These are phyloP conservation scores for Helotiales sp. DNA, from an alignment of 2,329 filamentous ascomycete genomes.

Conservation along the genomic window DNA sequence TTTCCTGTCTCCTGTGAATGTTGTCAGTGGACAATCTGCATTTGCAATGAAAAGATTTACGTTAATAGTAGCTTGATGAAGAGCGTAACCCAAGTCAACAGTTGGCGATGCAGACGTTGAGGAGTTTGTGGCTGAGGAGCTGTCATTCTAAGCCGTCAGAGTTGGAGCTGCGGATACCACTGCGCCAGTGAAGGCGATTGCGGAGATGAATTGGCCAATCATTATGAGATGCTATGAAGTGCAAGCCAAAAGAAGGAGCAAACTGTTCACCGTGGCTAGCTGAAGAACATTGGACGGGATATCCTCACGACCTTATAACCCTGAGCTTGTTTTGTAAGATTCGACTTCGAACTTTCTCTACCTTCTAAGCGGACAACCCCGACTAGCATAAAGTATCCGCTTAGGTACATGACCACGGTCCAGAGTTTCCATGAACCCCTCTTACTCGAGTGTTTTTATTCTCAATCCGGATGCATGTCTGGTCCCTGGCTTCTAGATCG, in stretches of 20 bases:
- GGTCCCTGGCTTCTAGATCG: neutral
- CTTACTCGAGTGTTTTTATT: neutral
- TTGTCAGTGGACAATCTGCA: neutral
- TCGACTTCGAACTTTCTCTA: neutral
- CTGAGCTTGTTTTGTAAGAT: neutral
- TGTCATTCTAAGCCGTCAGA: neutral
- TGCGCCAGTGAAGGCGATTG: constrained; percentile 7
- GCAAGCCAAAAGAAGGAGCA: neutral
- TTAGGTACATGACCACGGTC: neutral
- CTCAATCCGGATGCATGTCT: neutral
- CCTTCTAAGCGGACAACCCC: neutral
- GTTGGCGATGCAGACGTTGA: neutral
- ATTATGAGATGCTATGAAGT: neutral
- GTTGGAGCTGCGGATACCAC: constrained; percentile 8
- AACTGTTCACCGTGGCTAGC: neutral
- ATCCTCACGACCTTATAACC: neutral
- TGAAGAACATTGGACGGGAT: neutral
- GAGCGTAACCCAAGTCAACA: constrained; percentile 19
- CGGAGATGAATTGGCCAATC: neutral
- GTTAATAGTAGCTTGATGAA: constrained; percentile 15
- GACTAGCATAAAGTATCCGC: neutral
- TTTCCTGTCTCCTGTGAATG: constrained; percentile 31
- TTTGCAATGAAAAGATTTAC: neutral
- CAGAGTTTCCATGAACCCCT: neutral
- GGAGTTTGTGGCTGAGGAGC: neutral